phyloP scores from a whole-genome alignment of 495 filamentous ascomycete genomes.

The Penicillium turbatum region DNA sequence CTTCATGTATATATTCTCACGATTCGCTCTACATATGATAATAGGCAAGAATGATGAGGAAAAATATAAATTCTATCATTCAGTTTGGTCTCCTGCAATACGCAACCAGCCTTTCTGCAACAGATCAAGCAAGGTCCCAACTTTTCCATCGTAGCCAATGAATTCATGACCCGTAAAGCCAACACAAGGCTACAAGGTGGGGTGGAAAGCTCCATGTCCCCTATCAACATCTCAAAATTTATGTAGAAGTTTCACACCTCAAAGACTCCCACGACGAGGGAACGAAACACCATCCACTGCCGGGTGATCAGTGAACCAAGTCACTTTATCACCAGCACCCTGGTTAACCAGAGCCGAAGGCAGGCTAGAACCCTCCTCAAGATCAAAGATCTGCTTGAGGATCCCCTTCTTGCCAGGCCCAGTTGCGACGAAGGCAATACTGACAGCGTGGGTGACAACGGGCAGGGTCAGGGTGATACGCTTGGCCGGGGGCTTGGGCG shows the following conservation, averaged over 20 bases:
- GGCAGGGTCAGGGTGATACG: slow-evolving; percentile 89
- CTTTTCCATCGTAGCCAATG: neutral
- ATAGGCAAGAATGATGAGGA: too few species aligned
- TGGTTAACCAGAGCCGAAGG: slow-evolving; percentile 86
- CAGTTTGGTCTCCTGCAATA: neutral
- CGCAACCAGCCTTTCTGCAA: too few species aligned
- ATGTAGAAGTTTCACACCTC: slow-evolving; percentile 24
- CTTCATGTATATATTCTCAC: too few species aligned
- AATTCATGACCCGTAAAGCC: neutral
- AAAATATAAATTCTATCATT: neutral
- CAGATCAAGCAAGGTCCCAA: neutral
- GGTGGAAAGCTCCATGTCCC: neutral
- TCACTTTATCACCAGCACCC: slow-evolving; percentile 75
- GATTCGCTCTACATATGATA: too few species aligned
- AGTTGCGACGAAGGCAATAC: slow-evolving; percentile 87
- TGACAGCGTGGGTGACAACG: slow-evolving; percentile 76
- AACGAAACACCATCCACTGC: slow-evolving; percentile 82
- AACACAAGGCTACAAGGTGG: neutral
- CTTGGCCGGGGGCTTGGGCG: slow-evolving; percentile 86
- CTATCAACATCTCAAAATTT: neutral
- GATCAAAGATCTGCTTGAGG: slow-evolving; percentile 84
- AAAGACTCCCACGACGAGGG: slow-evolving; percentile 61
- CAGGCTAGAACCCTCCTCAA: slow-evolving; percentile 65
- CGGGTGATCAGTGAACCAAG: slow-evolving; percentile 86
- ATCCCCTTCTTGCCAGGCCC: slow-evolving; percentile 86